Evolutionary conservation across 2,329 filamentous ascomycete species (phyloP).

Genomic region (Tricladium varicosporioides): DNA sequence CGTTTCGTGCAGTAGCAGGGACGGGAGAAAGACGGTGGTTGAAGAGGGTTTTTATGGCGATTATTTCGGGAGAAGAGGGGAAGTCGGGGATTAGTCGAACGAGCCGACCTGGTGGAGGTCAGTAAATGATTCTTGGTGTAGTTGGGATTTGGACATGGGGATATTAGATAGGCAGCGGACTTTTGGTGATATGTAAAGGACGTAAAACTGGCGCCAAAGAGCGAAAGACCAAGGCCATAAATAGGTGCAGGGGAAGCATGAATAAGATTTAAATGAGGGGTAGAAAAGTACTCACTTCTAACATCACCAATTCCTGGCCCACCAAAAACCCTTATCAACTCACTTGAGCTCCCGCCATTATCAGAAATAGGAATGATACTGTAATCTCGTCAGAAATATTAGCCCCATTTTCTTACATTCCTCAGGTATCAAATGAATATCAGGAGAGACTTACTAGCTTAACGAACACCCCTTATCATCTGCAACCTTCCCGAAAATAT

Average conservation of each 20-base stretch:
- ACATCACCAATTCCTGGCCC: slow-evolving; percentile 84
- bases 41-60: slow-evolving; percentile 78
- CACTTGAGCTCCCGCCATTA: slow-evolving; percentile 91
- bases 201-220: too few species aligned
- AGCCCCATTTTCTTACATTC: slow-evolving; percentile 60
- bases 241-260: too few species aligned
- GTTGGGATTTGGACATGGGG: neutral
- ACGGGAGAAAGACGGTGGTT: slow-evolving; percentile 76
- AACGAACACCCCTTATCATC: slow-evolving; percentile 33
- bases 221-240: too few species aligned
- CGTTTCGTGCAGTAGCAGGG: slow-evolving; percentile 59
- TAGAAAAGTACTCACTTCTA: slow-evolving; percentile 52
- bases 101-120: slow-evolving; percentile 62
- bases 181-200: too few species aligned
- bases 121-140: neutral
- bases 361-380: slow-evolving; percentile 89
- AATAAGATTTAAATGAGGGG: neutral
- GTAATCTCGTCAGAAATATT: neutral
- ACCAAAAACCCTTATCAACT: slow-evolving; percentile 91
- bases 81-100: slow-evolving; percentile 82
- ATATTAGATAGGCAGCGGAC: neutral
- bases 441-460: slow-evolving; percentile 32
- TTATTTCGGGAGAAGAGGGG: slow-evolving; percentile 57
- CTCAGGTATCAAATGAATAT: neutral
- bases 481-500: slow-evolving; percentile 69